phyloP scores from a whole-genome alignment of 2,329 filamentous ascomycete species.

The Penicillium frequentans region DNA sequence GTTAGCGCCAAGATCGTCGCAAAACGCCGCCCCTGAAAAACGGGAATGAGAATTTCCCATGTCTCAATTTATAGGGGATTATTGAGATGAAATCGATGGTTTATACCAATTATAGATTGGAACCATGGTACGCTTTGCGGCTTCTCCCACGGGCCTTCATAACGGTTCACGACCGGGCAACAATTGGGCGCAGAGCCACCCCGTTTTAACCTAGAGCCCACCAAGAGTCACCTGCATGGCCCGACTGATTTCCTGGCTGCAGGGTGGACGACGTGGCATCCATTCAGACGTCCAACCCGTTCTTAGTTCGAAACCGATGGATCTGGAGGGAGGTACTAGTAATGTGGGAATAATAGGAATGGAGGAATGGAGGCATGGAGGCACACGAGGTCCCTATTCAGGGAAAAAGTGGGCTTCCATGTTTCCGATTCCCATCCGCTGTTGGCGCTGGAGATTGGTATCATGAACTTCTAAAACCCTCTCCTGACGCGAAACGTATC shows the following conservation, averaged over 20 bases:
- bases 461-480: neutral
- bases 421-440: neutral
- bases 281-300: conserved; percentile 10
- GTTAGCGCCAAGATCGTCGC: neutral
- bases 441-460: neutral
- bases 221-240: conserved; percentile 19
- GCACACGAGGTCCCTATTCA: neutral
- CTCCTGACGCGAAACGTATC: neutral
- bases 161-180: conserved; percentile 7
- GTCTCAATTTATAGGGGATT: neutral
- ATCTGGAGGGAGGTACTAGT: neutral
- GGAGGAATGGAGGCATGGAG: too few relatives aligned
- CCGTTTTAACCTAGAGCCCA: neutral
- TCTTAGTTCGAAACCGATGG: conserved; percentile 7
- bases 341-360: too few relatives aligned
- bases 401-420: neutral
- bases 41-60: neutral
- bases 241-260: conserved; percentile 16
- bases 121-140: conserved; percentile 5
- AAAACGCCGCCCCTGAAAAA: conserved; percentile 5
- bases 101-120: neutral
- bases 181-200: conserved; percentile 17
- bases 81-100: too few relatives aligned
- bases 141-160: neutral
- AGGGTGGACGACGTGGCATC: conserved; percentile 23